Evolutionary conservation across 768 basidiomycete genomes (phyloP).

Genomic region (Gloeopeniophorella convolvens): DNA sequence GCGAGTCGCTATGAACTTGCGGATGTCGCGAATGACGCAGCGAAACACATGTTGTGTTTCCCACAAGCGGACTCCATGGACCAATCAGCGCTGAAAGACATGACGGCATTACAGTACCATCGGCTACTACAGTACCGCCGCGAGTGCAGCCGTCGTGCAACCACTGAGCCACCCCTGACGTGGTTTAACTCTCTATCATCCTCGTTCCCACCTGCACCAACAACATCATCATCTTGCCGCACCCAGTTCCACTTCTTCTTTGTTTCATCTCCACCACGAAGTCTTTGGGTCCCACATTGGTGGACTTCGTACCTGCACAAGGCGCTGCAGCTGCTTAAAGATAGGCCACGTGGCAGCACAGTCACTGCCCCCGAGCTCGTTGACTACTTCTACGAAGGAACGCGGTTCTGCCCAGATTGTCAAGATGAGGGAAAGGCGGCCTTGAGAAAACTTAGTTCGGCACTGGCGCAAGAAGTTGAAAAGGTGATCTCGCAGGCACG

Average conservation of each 20-base stretch:
- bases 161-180: conserved; percentile 7
- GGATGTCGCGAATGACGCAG: conserved; percentile 15
- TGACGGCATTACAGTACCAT: conserved; percentile 13
- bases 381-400: conserved; percentile 2
- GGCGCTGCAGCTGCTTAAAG: conserved; percentile 8
- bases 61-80: neutral
- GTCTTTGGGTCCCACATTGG: conserved; percentile 18
- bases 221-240: conserved; percentile 9
- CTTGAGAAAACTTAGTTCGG: conserved; percentile 11
- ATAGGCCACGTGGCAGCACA: conserved; percentile 13
- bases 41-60: conserved; percentile 8
- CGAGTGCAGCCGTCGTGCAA: conserved; percentile 11
- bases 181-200: conserved; percentile 16
- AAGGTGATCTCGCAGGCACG: conserved; percentile 13
- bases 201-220: conserved; percentile 3
- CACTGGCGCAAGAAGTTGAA: conserved; percentile 15
- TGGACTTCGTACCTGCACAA: conserved; percentile 15
- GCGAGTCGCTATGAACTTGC: conserved; percentile 15
- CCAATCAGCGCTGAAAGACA: conserved; percentile 4
- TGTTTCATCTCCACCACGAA: conserved; percentile 11
- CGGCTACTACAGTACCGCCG: conserved; percentile 12
- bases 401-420: conserved; percentile 12
- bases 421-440: conserved; percentile 12
- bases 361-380: conserved; percentile 9
- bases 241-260: conserved; percentile 17